Evolutionary conservation across 2,329 filamentous ascomycete genomes (phyloP).

Genomic region (Aureobasidium sp.): DNA sequence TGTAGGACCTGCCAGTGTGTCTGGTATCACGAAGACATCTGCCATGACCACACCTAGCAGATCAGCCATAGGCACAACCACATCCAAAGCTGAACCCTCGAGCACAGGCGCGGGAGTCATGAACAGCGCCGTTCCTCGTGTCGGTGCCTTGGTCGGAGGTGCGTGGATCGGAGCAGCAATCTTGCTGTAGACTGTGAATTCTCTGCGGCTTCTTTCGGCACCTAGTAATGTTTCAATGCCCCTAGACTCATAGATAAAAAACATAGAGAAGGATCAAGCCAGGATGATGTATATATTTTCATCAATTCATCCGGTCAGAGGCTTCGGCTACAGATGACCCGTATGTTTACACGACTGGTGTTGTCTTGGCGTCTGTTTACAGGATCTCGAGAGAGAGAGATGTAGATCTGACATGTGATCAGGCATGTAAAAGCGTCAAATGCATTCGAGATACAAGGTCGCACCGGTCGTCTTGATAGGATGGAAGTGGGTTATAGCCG

Average conservation of each 20-base stretch:
- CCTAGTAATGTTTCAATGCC: not conserved
- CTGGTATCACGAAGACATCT: not conserved
- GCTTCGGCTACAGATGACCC: not conserved
- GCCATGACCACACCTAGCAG: not conserved
- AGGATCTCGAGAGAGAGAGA: not conserved
- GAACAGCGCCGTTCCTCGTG: not conserved
- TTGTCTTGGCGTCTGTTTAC: not conserved
- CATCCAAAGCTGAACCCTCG: not conserved
- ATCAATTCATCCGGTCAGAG: not conserved
- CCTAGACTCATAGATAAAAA: not conserved
- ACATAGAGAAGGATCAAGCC: not conserved
- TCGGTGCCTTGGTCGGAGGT: not conserved
- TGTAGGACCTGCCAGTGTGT: not conserved
- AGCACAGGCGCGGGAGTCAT: not conserved
- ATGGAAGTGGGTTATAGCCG: not conserved
- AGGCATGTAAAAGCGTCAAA: not conserved
- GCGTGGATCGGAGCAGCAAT: not conserved
- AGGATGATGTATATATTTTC: conserved; percentile 3
- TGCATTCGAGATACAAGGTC: not conserved
- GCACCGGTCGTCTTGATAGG: not conserved
- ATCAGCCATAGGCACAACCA: not conserved
- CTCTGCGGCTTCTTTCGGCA: not conserved
- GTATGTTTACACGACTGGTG: not conserved
- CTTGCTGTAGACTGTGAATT: not conserved
- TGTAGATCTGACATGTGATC: not conserved